Conservation (phyloP, 139 green algal genomes). For the Coccomyxa sp. region DNA sequence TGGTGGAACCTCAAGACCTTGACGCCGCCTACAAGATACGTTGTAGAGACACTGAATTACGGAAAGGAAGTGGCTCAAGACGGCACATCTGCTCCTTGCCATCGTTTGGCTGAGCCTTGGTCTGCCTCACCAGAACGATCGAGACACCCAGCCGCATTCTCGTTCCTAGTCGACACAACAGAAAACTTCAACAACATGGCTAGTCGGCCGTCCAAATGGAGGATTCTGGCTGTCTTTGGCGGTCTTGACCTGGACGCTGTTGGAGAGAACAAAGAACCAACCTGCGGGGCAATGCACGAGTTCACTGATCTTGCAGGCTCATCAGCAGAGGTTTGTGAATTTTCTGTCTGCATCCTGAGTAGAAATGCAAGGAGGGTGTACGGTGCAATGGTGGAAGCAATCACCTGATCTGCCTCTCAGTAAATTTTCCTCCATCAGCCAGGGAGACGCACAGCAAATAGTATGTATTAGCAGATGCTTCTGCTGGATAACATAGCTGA, state of each 20-base stretch:
- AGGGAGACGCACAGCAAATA: background rate
- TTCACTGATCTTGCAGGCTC: slow-evolving; percentile 4
- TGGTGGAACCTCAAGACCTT: too few species aligned
- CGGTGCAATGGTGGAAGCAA: background rate
- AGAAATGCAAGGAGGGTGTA: background rate
- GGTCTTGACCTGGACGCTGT: background rate
- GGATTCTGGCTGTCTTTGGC: slow-evolving; percentile 5
- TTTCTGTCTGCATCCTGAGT: background rate
- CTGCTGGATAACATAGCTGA: too few species aligned
- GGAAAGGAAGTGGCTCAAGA: too few species aligned
- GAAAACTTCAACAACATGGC: background rate
- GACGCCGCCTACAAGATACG: too few species aligned
- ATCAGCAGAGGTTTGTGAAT: slow-evolving; percentile 16
- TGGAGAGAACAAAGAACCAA: background rate
- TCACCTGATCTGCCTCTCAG: background rate
- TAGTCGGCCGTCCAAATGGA: background rate
- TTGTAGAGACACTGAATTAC: too few species aligned
- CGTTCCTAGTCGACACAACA: too few species aligned
- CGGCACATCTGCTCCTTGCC: too few species aligned
- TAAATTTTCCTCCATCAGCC: too few species aligned
- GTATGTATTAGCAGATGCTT: background rate
- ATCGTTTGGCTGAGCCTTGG: too few species aligned
- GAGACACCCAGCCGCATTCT: too few species aligned
- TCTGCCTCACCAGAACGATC: too few species aligned
- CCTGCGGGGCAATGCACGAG: slow-evolving; percentile 18